phyloP scores from a whole-genome alignment of 2,329 filamentous ascomycete genomes.

The Proliferodiscus dingleyae region DNA sequence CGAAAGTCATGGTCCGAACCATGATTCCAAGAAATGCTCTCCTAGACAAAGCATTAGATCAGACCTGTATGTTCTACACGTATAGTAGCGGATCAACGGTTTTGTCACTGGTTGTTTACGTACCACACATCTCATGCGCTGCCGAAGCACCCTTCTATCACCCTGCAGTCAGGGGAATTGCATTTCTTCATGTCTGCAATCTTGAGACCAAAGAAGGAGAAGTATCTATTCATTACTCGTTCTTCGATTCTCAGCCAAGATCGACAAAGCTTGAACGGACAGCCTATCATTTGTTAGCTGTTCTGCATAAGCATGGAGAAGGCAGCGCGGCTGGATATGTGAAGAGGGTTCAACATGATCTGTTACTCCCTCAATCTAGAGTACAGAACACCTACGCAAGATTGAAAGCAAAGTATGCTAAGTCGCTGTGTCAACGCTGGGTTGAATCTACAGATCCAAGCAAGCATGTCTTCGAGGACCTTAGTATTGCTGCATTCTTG shows the following conservation, averaged over 20 bases:
- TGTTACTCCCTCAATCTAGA: conserved; percentile 67
- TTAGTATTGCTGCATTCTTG: conserved; percentile 85
- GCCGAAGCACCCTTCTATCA: conserved; percentile 82
- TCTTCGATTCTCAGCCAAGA: conserved; percentile 38
- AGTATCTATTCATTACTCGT: conserved; percentile 57
- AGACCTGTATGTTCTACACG: conserved; percentile 78
- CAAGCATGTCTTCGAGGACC: conserved; percentile 94
- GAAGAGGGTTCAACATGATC: conserved; percentile 81
- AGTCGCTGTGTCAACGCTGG: conserved; percentile 68
- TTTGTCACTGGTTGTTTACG: conserved; percentile 64
- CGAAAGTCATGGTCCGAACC: conserved; percentile 66
- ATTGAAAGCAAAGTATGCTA: conserved; percentile 76
- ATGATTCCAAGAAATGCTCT: conserved; percentile 78
- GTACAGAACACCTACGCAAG: conserved; percentile 79
- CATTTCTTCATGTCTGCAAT: conserved; percentile 68
- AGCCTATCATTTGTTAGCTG: conserved; percentile 61
- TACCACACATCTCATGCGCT: conserved; percentile 62
- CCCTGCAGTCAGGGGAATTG: conserved; percentile 68
- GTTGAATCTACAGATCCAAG: conserved; percentile 78
- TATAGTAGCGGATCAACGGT: conserved; percentile 26
- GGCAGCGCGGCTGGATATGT: conserved; percentile 62
- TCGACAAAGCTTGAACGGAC: conserved; percentile 56
- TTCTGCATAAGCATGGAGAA: conserved; percentile 69
- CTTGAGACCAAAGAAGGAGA: conserved; percentile 38
- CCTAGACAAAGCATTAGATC: conserved; percentile 69